A percentile compares a stretch with the other conserved stretches of the same genome.
These are phyloP conservation scores for Yarrowia hollandica DNA, from an alignment of 805 yeast species.

Conservation along the genomic window DNA sequence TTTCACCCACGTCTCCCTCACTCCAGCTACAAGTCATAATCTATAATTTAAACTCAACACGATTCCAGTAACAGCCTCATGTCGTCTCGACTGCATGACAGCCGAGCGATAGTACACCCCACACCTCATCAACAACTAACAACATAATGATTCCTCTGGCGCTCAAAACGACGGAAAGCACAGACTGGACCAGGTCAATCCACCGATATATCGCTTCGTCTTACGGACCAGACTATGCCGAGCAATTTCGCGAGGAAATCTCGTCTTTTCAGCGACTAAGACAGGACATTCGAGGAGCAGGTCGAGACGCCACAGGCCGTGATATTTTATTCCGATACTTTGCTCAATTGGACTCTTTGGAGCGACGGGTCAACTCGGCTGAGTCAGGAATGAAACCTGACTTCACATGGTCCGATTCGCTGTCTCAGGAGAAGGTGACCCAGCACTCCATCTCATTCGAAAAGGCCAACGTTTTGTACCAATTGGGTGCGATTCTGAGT, in stretches of 20 bases:
- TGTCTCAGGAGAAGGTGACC: slow-evolving; percentile 48
- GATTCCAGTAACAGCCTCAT: neutral
- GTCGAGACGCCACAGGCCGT: slow-evolving; percentile 48
- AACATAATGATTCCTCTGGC: slow-evolving; percentile 43
- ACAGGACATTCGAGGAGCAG: slow-evolving; percentile 55
- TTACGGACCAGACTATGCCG: slow-evolving; percentile 55
- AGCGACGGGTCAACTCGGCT: slow-evolving; percentile 69
- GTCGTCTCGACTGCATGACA: too few relatives aligned
- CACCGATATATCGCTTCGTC: slow-evolving; percentile 56
- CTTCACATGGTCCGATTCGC: slow-evolving; percentile 82
- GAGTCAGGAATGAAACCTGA: slow-evolving; percentile 55
- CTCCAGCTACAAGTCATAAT: too few relatives aligned
- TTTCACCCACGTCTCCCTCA: too few relatives aligned
- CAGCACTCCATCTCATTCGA: slow-evolving; percentile 86
- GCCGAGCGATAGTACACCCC: neutral
- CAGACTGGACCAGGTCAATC: slow-evolving; percentile 68
- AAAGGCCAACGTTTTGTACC: slow-evolving; percentile 80
- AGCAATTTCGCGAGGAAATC: slow-evolving; percentile 60
- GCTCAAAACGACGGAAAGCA: slow-evolving; percentile 51
- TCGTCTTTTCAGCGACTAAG: slow-evolving; percentile 57
- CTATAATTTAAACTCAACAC: too few relatives aligned
- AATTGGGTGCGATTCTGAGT: slow-evolving; percentile 65
- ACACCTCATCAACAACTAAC: neutral
- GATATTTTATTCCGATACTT: slow-evolving; percentile 67
- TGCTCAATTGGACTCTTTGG: slow-evolving; percentile 77